A percentile compares a stretch with the other conserved stretches of the same genome.
phyloP scores from a whole-genome alignment of 331 rosid species.

The Cydonia oblonga region DNA sequence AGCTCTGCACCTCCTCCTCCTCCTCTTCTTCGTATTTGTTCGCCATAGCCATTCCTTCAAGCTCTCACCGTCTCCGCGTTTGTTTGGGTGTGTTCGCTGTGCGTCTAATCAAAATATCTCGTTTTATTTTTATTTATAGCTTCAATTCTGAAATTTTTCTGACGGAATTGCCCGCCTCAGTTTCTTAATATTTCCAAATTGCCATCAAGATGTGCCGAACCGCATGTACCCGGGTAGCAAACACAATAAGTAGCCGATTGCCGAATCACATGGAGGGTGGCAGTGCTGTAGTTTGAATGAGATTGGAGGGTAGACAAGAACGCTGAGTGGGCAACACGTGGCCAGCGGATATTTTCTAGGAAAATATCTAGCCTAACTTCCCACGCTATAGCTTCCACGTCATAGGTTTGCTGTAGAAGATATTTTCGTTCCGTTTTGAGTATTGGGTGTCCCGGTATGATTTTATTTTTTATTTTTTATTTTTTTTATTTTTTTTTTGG shows the following conservation, averaged over 20 bases:
- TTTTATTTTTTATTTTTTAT: too few species aligned
- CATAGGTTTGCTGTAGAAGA: neutral
- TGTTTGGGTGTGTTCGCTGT: neutral
- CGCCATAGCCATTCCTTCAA: conserved; percentile 45
- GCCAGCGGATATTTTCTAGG: conserved; percentile 11
- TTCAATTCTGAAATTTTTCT: neutral
- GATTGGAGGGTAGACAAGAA: neutral
- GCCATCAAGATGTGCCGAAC: neutral
- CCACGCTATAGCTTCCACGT: conserved; percentile 5
- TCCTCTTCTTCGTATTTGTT: conserved; percentile 25
- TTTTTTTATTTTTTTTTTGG: too few species aligned
- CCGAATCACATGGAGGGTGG: neutral
- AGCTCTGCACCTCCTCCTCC: conserved; percentile 28
- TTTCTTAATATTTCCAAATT: neutral
- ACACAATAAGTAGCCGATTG: neutral
- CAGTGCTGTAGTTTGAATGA: neutral
- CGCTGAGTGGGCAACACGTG: conserved; percentile 7
- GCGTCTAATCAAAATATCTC: neutral
- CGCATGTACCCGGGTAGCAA: neutral
- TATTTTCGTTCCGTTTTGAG: neutral
- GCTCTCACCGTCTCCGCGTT: neutral
- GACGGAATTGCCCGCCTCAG: neutral
- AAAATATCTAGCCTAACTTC: conserved; percentile 19
- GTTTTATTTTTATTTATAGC: neutral
- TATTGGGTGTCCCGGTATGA: neutral